Evolutionary conservation across 2,329 filamentous ascomycete genomes (phyloP).

Genomic region (Fusarium graminum): DNA sequence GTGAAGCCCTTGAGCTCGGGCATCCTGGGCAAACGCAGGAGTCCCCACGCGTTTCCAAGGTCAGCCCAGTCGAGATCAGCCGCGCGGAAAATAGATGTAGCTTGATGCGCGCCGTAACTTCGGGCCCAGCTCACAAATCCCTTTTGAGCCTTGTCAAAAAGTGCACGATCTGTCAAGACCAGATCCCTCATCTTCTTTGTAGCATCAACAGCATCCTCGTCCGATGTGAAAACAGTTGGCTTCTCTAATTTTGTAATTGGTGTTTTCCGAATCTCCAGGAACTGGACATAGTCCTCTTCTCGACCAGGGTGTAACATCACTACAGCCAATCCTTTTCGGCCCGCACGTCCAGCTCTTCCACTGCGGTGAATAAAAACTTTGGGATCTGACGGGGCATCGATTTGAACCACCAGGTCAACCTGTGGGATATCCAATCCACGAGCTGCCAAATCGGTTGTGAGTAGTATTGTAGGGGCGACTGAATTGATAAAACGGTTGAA

Average conservation of each 20-base stretch:
- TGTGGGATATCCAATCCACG: slow-evolving; percentile 92
- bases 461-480: slow-evolving; percentile 80
- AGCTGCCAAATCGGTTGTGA: slow-evolving; percentile 94
- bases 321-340: slow-evolving; percentile 85
- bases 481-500: slow-evolving; percentile 84
- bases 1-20: slow-evolving; percentile 84
- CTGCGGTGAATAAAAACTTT: slow-evolving; percentile 97
- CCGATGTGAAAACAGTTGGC: slow-evolving; percentile 68
- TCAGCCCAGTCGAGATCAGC: slow-evolving; percentile 87
- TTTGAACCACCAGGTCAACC: slow-evolving; percentile 90
- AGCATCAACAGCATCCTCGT: slow-evolving; percentile 69
- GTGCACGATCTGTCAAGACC: slow-evolving; percentile 64
- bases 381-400: slow-evolving; percentile 85
- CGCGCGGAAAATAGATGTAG: slow-evolving; percentile 89
- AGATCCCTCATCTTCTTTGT: slow-evolving; percentile 72
- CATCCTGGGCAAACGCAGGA: slow-evolving; percentile 92
- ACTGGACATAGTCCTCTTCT: slow-evolving; percentile 91
- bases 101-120: slow-evolving; percentile 91
- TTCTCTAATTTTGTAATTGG: slow-evolving; percentile 76
- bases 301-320: slow-evolving; percentile 86
- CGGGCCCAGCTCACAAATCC: slow-evolving; percentile 95
- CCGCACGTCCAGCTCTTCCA: slow-evolving; percentile 90
- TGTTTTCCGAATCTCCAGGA: slow-evolving; percentile 88
- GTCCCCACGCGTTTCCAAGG: slow-evolving; percentile 84
- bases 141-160: slow-evolving; percentile 89